Base-by-base conservation (phyloP, 2,329 filamentous ascomycete genomes). In the Phialocephala sp. region DNA sequence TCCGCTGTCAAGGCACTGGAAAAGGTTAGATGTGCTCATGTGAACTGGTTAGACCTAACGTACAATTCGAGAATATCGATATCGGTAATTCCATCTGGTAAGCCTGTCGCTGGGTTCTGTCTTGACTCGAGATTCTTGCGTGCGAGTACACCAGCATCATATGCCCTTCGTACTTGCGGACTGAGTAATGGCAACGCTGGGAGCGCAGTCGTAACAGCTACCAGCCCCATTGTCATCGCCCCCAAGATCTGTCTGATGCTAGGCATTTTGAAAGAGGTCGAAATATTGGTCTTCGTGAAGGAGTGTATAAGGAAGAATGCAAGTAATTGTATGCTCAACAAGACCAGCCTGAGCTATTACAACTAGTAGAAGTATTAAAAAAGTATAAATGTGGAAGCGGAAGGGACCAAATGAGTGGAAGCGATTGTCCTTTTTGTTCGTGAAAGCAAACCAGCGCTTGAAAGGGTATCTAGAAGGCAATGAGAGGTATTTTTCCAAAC, bases 1-100 rank as follows among this genome's bases (percentile, higher is more conserved):
- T 93, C 91, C 55, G 92, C 83, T 6, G 90, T 92, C 63, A 92
- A 81, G 68, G 90, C 90, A 75, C 87, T 68, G 35, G 14, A 20
- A 62, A 39, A 6, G 24, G 32, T 66, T 68, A 63, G 60, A 64
- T 60, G 3, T 36, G 20, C 14, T n/a, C 14, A 27, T 14, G 8
- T n/a, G 11, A 36, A 9, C 18, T 39, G 4, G 18, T 11, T 39
- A 14, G 27, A 27, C 12, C 12, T 24, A 20, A 75, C 82, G 73
- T 76, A 85, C 83, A 84, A 85, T 78, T 84, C 80, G 55, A 85
- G 79, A 68, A 85, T 83, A 73, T 84, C 82, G 45, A 81, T 73
- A 76, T 85, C 83, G 36, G 77, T 80, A 69, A 85, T 70, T n/a
- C 74, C 77, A 68, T 74, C 74, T n/a, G 75, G 76, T 58, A 76